Base-by-base conservation (phyloP, 2,329 filamentous ascomycete genomes). In the Podosphaera xanthii region DNA sequence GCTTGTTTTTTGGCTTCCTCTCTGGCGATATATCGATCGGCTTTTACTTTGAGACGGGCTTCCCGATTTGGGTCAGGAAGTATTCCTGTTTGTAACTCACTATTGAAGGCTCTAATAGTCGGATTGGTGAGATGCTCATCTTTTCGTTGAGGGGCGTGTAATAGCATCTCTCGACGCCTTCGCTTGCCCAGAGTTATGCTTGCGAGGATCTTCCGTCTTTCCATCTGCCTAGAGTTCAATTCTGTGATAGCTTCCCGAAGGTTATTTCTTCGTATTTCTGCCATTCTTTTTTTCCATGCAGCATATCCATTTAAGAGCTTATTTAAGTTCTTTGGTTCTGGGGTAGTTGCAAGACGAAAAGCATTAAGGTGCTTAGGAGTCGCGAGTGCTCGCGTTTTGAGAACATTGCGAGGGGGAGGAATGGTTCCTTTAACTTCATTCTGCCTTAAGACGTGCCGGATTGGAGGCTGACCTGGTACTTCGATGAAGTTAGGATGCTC, bases 361-460 rank as follows among this genome's bases (percentile, higher is more conserved):
- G 73, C 71, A 40, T 75, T 69, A 8, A 74, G 74, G 5, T 80
- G 72, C 70, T 92, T 91, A 74, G 76, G 42, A 35, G 22, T 54
- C n/a, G 50, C 71, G 61, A 75, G 76, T 60, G 76, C 76, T 61
- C 75, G 70, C 36, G 63, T 71, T 4, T 77, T 76, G 73, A 97
- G 96, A 64, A 97, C 73, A 60, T 87, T 78, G 63, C 90, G 83
- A 42, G 92, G 91, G 0, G 88, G 76, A 7, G 92, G 92, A 0
- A 98, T 78, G 60, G 83, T 80, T 65, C 92, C 92, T 70, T 88
- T 88, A 40, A 88, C 70, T 8, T 56, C 53, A 42, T 35, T 14
- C 34, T 30, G 34, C 53, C 53, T 40, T 22, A 56, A 42, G 14
- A n/a, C 10, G 30, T 35, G 53, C 30, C 34, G 53, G 8, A 5